Evolutionary conservation across 2,329 filamentous ascomycete species (phyloP), one percentile per base, ranked within the genome.

Genomic region (Aureobasidium sp.): DNA sequence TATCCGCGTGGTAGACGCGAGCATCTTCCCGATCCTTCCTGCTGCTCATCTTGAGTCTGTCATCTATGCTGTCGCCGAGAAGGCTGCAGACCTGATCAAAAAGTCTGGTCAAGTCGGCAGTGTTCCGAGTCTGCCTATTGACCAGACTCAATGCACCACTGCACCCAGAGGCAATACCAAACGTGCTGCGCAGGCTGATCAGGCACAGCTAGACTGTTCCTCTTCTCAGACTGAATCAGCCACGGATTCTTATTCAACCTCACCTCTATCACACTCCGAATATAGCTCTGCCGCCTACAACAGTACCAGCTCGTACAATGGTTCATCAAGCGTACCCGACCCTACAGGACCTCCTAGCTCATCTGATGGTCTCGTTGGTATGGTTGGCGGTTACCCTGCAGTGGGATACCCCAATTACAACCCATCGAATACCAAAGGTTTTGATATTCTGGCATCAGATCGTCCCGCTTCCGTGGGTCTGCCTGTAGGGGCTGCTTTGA

Each of bases 1-100:
- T 50, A 56, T 74, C 30, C 66, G 72, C 40, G 67, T 74, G n/a
- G 70, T 72, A 3, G 72, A 75, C 59, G 70, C 69, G 4, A 64
- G 66, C 14, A 62, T 73, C 27, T 67, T 73, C 32, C 72, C 71
- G 6, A 53, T 73, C 49, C 66, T 74, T 34, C 70, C 71, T 3
- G 37, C 53, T 17, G 52, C 53, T 12, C 58, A 62, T 34, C 32
- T 61, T 4, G 56, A 58, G 25, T 47, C 60, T 12, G 44, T 53
- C 25, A 58, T 60, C 8, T 60, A 60, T 39, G 53, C 39, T 24
- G 47, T 60, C 17, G 58, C 57, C 1, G 59, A 62, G 34, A 60
- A 60, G 41, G 60, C 59, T 5, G 56, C 56, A 19, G 59, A 60
- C 34, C 45, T 62, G 40, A 62, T 62, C 45, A 55, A 56, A 27